Evolutionary conservation across 768 basidiomycete genomes (phyloP).

Genomic region (Rhizopogon roseolus): DNA sequence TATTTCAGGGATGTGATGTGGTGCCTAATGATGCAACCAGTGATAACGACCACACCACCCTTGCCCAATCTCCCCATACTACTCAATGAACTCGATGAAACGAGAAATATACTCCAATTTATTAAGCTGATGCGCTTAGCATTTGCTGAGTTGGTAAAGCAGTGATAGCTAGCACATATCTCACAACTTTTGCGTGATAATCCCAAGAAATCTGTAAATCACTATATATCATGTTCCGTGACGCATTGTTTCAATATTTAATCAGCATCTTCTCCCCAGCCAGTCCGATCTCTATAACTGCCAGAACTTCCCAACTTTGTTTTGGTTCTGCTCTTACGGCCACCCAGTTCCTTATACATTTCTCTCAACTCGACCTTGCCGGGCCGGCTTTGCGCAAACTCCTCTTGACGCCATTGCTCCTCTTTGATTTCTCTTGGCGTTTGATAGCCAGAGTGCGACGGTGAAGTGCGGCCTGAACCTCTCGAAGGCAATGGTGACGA

Average conservation of each 20-base stretch:
- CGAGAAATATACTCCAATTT: constrained; percentile 66
- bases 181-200: neutral
- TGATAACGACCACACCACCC: constrained; percentile 74
- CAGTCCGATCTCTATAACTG: constrained; percentile 70
- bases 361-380: constrained; percentile 85
- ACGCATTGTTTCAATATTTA: constrained; percentile 9
- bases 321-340: constrained; percentile 75
- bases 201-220: neutral
- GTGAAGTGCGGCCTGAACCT: constrained; percentile 47
- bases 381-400: constrained; percentile 44
- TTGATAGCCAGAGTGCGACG: constrained; percentile 55
- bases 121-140: constrained; percentile 60
- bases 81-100: constrained; percentile 65
- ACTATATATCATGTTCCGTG: neutral
- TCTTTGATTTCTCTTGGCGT: constrained; percentile 78
- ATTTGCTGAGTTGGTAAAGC: constrained; percentile 31
- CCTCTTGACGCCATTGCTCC: constrained; percentile 62
- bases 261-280: constrained; percentile 50
- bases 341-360: constrained; percentile 87
- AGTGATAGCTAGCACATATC: neutral
- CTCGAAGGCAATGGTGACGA: constrained; percentile 31
- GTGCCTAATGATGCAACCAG: constrained; percentile 31
- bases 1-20: neutral
- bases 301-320: constrained; percentile 64
- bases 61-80: constrained; percentile 64